A percentile compares a stretch with the other conserved stretches of the same genome.
Conservation (phyloP, 176 grass and related monocot genomes). For the Chloris gayana region DNA sequence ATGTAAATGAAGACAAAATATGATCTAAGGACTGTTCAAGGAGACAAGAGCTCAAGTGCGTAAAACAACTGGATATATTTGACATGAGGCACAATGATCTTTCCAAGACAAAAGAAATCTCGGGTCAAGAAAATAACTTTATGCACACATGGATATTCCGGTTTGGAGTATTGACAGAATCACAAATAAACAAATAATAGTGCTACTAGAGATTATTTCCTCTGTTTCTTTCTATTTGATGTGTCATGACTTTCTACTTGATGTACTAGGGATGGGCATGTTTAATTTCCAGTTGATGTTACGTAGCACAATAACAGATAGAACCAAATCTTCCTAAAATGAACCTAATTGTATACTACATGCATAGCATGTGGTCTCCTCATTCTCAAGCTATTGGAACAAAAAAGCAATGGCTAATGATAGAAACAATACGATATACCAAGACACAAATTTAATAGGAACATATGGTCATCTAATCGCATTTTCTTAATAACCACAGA, state of each 20-base stretch:
- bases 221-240: background rate
- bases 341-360: background rate
- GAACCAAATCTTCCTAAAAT: background rate
- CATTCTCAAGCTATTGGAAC: background rate
- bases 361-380: background rate
- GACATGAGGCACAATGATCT: background rate
- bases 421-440: background rate
- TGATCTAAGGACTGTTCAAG: background rate
- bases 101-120: conserved; percentile 17
- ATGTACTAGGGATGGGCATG: background rate
- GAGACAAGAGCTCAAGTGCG: background rate
- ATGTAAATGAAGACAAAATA: conserved; percentile 23
- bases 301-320: background rate
- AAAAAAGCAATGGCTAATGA: background rate
- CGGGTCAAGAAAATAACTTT: background rate
- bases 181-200: background rate
- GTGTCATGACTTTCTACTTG: background rate
- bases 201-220: conserved; percentile 11
- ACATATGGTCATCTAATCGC: background rate
- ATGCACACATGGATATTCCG: background rate
- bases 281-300: background rate
- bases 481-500: background rate
- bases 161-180: background rate
- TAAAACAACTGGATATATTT: conserved; percentile 27
- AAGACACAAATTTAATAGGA: background rate